Base-by-base conservation (phyloP, 345 rosid species). In the Dipteronia dyeriana region DNA sequence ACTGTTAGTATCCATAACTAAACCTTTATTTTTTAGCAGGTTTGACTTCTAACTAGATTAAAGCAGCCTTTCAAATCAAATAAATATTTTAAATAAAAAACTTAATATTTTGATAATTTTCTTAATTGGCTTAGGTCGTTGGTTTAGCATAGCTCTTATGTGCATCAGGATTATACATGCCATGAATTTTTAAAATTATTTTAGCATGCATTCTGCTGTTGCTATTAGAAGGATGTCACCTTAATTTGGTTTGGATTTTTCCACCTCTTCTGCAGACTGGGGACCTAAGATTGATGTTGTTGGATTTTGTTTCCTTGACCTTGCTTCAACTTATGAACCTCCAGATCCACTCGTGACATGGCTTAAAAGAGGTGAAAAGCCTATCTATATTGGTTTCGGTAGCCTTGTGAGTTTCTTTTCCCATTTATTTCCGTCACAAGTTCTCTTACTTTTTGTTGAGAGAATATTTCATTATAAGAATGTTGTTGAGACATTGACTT, bases 361-460 rank as follows among this genome's bases (percentile, higher is more conserved):
- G 90, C 86, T 90, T 69, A 81, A 79, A 78, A 34, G 23, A 76
- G 90, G 89, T 66, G 76, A 83, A 75, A 83, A 82, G 70, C 91
- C 94, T 71, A 84, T 90, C 83, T 90, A 90, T 84, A 73, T 90
- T 80, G 94, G 94, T 79, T 90, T 90, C 43, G 94, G 94, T 71
- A 90, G 94, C 84, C 94, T 88, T 29, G 94, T 88, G 83, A 87
- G 94, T 90, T 82, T 75, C 80, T 72, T 78, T 60, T 14, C 75
- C 64, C 9, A 8, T 9, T 63, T 22, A 49, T 25, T 68, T 39
- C 38, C 6, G 31, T 51, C n/a, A 12, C 13, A 49, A 12, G 34
- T 53, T 34, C 17, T 63, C 16, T 51, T 53, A 67, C 26, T 39
- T 26, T 45, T 51, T 51, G 22, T n/a, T 26, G 10, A 4, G 13